A percentile compares a stretch with the other conserved stretches of the same genome.
These are phyloP conservation scores for Coemansia javaensis DNA, from an alignment of 192 early-diverging fungal species.

Conservation along the genomic window DNA sequence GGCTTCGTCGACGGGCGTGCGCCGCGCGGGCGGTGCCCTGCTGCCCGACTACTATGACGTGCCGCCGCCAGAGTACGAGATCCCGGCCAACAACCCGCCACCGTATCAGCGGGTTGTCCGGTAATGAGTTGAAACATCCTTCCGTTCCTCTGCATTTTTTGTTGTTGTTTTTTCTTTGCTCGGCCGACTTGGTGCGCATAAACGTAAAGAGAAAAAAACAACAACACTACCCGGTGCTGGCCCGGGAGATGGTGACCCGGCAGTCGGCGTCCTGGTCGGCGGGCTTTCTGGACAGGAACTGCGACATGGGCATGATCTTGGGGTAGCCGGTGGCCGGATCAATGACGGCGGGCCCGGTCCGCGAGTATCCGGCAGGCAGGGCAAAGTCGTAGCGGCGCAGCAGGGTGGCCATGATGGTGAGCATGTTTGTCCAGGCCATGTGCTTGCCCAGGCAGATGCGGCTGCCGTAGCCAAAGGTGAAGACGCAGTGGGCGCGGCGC, in stretches of 20 bases:
- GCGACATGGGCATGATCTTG: conserved; percentile 15
- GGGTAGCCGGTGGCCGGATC: conserved; percentile 9
- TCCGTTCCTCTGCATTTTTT: neutral
- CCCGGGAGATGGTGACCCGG: no score
- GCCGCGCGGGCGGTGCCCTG: neutral
- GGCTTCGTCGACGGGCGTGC: neutral
- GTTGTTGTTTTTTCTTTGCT: no score
- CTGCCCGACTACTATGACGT: conserved; percentile 40
- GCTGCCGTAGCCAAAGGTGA: conserved; percentile 28
- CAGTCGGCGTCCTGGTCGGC: conserved; percentile 5
- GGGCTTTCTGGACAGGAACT: conserved; percentile 16
- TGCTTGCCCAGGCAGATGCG: conserved; percentile 33
- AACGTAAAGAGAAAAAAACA: neutral
- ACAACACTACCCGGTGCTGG: no score
- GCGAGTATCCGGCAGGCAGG: conserved; percentile 3
- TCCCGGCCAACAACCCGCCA: conserved; percentile 14
- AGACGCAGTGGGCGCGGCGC: conserved; percentile 14
- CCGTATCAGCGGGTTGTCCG: conserved; percentile 10
- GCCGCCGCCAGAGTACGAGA: conserved; percentile 28
- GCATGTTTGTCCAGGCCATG: conserved; percentile 29
- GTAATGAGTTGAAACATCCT: neutral
- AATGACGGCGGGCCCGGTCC: conserved; percentile 4
- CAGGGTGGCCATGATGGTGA: conserved; percentile 21
- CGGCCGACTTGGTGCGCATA: neutral
- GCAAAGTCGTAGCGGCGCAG: conserved; percentile 18